These are phyloP conservation scores for Aspergillus thermomutatus DNA, from an alignment of 2,329 filamentous ascomycete species.

Conservation along the genomic window DNA sequence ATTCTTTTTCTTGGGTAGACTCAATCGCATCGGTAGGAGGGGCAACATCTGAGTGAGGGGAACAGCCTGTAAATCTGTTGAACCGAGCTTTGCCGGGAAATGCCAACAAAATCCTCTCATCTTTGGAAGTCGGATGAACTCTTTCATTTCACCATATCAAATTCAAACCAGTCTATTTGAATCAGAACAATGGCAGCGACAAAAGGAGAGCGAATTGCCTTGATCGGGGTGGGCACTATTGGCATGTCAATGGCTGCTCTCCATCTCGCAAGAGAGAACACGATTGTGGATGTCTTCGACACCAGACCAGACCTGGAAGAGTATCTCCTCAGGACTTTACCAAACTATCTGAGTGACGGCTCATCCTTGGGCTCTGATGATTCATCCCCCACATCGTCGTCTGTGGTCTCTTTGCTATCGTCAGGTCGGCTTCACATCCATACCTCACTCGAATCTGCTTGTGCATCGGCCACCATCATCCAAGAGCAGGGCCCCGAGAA, in stretches of 20 bases:
- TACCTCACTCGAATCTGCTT: constrained; percentile 13
- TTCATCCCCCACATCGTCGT: background rate
- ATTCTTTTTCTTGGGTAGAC: too few species aligned
- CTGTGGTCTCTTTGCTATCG: constrained; percentile 9
- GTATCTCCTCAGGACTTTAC: constrained; percentile 39
- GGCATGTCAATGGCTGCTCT: constrained; percentile 54
- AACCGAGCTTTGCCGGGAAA: too few species aligned
- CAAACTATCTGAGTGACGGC: constrained; percentile 8
- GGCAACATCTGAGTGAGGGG: too few species aligned
- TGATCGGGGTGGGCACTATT: constrained; percentile 47
- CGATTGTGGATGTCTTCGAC: constrained; percentile 48
- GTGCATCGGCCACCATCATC: constrained; percentile 46
- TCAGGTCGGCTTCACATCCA: constrained; percentile 17
- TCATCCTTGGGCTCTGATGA: background rate
- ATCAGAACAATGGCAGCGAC: constrained; percentile 7
- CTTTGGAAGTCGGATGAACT: background rate
- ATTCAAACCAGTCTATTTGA: background rate
- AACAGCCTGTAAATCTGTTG: background rate
- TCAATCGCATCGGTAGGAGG: too few species aligned
- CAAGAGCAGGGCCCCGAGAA: constrained; percentile 61
- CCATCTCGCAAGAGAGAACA: constrained; percentile 19
- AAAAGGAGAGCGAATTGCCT: constrained; percentile 27
- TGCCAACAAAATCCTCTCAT: too few species aligned
- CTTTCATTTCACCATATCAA: background rate
- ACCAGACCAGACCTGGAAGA: constrained; percentile 47